Percentiles rank a stretch among this genome's conserved stretches.
Evolutionary conservation across 176 grass and related monocot species (phyloP).

Genomic region (Ampelocalamus luodianensis): DNA sequence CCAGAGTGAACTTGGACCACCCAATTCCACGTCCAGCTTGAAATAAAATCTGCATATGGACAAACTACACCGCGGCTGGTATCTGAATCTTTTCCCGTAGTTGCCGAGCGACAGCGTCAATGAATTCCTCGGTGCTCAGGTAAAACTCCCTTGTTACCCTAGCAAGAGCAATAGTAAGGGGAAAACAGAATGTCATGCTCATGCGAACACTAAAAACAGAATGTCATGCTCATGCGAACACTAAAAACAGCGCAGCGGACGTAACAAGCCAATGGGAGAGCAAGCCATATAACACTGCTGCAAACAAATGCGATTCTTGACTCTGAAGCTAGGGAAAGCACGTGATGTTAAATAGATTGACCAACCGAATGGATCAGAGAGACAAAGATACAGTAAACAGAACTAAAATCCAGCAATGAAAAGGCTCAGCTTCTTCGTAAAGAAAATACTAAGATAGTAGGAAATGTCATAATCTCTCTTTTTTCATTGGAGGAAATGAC

Average conservation of each 20-base stretch:
- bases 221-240: conserved; percentile 1
- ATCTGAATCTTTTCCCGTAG: conserved; percentile 59
- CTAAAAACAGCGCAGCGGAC: not conserved
- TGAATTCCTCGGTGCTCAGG: conserved; percentile 82
- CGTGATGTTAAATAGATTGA: not conserved
- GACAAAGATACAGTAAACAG: not conserved
- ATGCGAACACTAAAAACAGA: conserved; percentile 8
- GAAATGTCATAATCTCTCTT: too few relatives aligned
- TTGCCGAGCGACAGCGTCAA: conserved; percentile 72
- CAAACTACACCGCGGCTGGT: conserved; percentile 41
- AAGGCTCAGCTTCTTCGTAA: not conserved
- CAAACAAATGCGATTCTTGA: too few relatives aligned
- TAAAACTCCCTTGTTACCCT: conserved; percentile 86
- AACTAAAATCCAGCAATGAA: not conserved
- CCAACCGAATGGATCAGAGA: not conserved
- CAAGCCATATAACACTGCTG: too few relatives aligned
- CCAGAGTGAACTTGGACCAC: conserved; percentile 5
- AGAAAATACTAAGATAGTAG: not conserved
- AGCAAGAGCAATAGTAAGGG: conserved; percentile 23
- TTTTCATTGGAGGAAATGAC: too few relatives aligned
- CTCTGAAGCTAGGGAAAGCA: too few relatives aligned
- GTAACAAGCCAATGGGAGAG: too few relatives aligned
- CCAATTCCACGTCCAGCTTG: conserved; percentile 17
- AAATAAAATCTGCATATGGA: conserved; percentile 3
- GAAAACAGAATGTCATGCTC: conserved; percentile 21